A percentile compares a stretch with the other conserved stretches of the same genome.
Evolutionary conservation across 768 basidiomycete species (phyloP).

Genomic region (Lactarius sanguifluus): DNA sequence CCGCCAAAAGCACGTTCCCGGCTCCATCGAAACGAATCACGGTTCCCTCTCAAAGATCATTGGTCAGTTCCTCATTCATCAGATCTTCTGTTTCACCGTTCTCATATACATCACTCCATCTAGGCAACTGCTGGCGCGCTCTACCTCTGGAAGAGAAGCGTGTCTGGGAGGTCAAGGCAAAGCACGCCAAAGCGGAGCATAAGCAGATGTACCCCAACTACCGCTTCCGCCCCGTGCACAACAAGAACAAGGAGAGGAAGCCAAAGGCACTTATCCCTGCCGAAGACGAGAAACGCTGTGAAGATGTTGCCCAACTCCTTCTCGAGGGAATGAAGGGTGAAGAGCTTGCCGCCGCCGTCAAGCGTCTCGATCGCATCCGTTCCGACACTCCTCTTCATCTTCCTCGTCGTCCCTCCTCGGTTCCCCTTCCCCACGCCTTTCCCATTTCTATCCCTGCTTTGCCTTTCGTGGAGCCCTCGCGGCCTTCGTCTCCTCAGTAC

Average conservation of each 20-base stretch:
- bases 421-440: constrained; percentile 27
- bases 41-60: constrained; percentile 52
- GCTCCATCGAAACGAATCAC: constrained; percentile 51
- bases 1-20: constrained; percentile 49
- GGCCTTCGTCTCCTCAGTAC: constrained; percentile 19
- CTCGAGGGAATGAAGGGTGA: constrained; percentile 31
- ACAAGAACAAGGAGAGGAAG: constrained; percentile 47
- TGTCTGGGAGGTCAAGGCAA: constrained; percentile 71
- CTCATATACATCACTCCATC: background rate
- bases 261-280: constrained; percentile 23
- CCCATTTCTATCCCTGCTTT: constrained; percentile 27
- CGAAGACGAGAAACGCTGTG: constrained; percentile 30
- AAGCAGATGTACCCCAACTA: constrained; percentile 67
- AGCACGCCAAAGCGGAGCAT: constrained; percentile 72
- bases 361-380: constrained; percentile 28
- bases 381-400: constrained; percentile 23
- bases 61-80: constrained; percentile 30
- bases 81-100: background rate
- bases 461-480: constrained; percentile 25
- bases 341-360: constrained; percentile 30
- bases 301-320: constrained; percentile 29
- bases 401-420: constrained; percentile 30
- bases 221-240: constrained; percentile 46
- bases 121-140: constrained; percentile 60
- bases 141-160: constrained; percentile 70